Conservation (phyloP, 306 rosid species). For the Urtica urens region DNA sequence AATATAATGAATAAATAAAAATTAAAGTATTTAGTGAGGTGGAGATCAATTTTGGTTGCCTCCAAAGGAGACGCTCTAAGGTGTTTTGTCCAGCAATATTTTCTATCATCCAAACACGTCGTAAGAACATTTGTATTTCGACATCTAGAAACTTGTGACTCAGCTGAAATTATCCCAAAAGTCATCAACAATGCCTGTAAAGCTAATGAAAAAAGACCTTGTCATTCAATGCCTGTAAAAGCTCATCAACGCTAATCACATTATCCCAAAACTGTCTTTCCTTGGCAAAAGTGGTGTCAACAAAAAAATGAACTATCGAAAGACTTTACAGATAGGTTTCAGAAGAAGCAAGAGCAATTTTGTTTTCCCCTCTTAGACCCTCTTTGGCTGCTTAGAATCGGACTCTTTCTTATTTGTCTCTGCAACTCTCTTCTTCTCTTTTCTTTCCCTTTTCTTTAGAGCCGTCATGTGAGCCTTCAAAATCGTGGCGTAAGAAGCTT, state of each 20-base stretch:
- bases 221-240: conserved; percentile 3
- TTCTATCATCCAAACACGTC: no score
- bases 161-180: no score
- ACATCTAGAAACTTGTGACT: no score
- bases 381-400: conserved; percentile 36
- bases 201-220: neutral
- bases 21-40: no score
- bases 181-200: no score
- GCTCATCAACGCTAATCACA: no score
- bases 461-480: conserved; percentile 97
- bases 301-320: neutral
- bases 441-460: conserved; percentile 90
- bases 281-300: neutral
- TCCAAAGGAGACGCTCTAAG: no score
- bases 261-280: no score
- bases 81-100: no score
- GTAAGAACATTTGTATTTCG: no score
- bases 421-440: conserved; percentile 77
- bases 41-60: no score
- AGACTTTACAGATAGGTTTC: conserved; percentile 8
- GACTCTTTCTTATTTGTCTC: conserved; percentile 55
- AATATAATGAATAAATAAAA: no score
- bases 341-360: neutral
- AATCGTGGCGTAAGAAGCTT: conserved; percentile 92
- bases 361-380: conserved; percentile 13